These are phyloP conservation scores for Elsinoe ampelina DNA, from an alignment of 2,329 filamentous ascomycete species.

Conservation along the genomic window DNA sequence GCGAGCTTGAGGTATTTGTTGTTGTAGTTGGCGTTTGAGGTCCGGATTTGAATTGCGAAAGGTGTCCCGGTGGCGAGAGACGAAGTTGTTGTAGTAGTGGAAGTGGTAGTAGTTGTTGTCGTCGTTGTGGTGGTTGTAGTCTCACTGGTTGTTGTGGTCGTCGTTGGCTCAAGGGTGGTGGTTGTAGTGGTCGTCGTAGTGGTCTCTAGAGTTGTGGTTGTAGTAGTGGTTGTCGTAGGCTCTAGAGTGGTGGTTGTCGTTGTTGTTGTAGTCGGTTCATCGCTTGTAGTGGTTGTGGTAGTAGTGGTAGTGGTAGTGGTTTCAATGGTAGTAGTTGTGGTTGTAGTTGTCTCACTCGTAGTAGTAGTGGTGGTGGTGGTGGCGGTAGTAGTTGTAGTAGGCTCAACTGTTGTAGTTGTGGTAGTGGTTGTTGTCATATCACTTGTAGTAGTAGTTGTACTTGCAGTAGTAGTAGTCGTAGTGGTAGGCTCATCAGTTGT, in stretches of 20 bases:
- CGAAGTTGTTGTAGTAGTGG: not conserved
- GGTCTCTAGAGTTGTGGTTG: not conserved
- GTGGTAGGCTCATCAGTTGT: not conserved
- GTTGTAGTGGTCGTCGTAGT: not conserved
- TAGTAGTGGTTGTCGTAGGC: not conserved
- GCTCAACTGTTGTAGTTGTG: not conserved
- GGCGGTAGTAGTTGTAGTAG: not conserved
- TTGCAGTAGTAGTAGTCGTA: not conserved
- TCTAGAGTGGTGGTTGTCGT: not conserved
- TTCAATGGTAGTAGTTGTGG: not conserved
- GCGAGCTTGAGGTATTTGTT: not conserved
- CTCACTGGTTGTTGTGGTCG: not conserved
- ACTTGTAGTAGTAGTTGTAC: not conserved
- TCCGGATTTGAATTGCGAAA: not conserved
- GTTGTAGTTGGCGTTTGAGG: not conserved
- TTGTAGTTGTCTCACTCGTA: not conserved
- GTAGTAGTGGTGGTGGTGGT: not conserved
- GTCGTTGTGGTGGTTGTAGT: conserved; percentile 1
- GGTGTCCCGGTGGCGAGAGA: not conserved
- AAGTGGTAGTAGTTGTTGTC: not conserved
- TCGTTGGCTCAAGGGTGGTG: not conserved
- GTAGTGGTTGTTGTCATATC: not conserved
- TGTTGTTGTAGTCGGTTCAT: not conserved
- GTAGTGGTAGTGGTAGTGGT: not conserved
- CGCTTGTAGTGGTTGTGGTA: not conserved